phyloP scores from a whole-genome alignment of 352 stramenopile species.

The Phytophthora podocarpi region DNA sequence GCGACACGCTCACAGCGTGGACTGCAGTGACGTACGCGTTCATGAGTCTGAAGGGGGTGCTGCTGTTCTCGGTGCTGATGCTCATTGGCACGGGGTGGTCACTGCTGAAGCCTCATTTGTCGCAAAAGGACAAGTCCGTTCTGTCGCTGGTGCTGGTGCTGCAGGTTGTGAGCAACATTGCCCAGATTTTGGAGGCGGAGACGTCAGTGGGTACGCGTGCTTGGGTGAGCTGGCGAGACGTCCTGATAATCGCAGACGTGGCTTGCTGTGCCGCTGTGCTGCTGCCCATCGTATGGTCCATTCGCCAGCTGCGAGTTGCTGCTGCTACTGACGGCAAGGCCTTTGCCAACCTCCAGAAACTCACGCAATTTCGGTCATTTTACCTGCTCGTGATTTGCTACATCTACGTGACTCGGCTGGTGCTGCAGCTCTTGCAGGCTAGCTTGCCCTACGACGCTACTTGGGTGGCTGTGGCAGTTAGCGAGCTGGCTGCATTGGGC shows the following conservation, averaged over 20 bases:
- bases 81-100: slow-evolving; percentile 98
- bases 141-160: slow-evolving; percentile 94
- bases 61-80: slow-evolving; percentile 98
- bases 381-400: slow-evolving; percentile 98
- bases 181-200: slow-evolving; percentile 89
- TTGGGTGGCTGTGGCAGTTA: slow-evolving; percentile 63
- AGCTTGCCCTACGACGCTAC: slow-evolving; percentile 92
- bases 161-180: slow-evolving; percentile 95
- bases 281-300: slow-evolving; percentile 97
- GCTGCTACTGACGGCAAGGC: slow-evolving; percentile 90
- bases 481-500: slow-evolving; percentile 83
- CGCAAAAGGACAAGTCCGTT: slow-evolving; percentile 93
- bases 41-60: slow-evolving; percentile 94
- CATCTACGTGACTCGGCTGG: slow-evolving; percentile 98
- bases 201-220: slow-evolving; percentile 73
- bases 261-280: slow-evolving; percentile 96
- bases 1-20: slow-evolving; percentile 93
- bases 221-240: slow-evolving; percentile 79
- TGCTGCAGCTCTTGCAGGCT: slow-evolving; percentile 93
- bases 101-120: slow-evolving; percentile 96
- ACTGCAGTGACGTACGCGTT: slow-evolving; percentile 95
- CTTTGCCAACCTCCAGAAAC: slow-evolving; percentile 89
- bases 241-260: slow-evolving; percentile 96
- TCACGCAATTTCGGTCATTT: slow-evolving; percentile 97
- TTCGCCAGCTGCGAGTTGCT: slow-evolving; percentile 80